A percentile compares a stretch with the other conserved stretches of the same genome.
These are phyloP conservation scores for Pythium aquatile DNA, from an alignment of 352 stramenopile species.

Conservation along the genomic window DNA sequence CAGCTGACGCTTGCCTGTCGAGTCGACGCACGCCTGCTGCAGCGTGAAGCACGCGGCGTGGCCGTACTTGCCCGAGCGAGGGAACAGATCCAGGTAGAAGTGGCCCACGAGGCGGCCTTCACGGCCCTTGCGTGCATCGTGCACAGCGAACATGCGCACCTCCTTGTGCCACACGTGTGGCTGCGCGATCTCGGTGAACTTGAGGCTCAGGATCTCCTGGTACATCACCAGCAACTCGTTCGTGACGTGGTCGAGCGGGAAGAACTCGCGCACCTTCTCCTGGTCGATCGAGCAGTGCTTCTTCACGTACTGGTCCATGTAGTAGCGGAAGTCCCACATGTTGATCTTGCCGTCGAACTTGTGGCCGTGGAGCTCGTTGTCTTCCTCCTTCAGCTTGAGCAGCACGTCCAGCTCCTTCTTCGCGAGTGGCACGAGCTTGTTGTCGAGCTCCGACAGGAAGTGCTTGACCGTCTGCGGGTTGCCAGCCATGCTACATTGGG, in stretches of 20 bases:
- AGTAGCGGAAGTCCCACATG: constrained; percentile 91
- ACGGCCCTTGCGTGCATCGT: constrained; percentile 58
- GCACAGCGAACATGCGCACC: constrained; percentile 86
- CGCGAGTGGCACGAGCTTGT: constrained; percentile 72
- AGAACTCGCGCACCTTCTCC: constrained; percentile 87
- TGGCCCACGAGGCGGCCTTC: constrained; percentile 67
- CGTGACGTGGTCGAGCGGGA: constrained; percentile 86
- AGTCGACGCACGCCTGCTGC: constrained; percentile 76
- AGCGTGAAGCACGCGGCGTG: constrained; percentile 89
- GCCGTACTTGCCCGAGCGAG: constrained; percentile 83
- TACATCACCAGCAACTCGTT: constrained; percentile 85
- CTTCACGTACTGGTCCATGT: constrained; percentile 87
- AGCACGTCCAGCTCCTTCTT: constrained; percentile 75
- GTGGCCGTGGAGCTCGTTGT: constrained; percentile 49
- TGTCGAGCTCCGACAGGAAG: constrained; percentile 74
- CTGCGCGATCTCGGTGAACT: constrained; percentile 77
- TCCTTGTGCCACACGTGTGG: constrained; percentile 88
- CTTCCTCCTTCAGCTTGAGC: constrained; percentile 67
- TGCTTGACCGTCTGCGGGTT: constrained; percentile 56
- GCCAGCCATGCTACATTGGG: constrained; percentile 54
- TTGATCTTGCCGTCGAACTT: constrained; percentile 87
- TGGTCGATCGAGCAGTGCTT: constrained; percentile 86
- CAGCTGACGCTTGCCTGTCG: constrained; percentile 46
- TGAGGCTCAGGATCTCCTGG: constrained; percentile 84
- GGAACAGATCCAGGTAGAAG: constrained; percentile 90